These are phyloP conservation scores for Hyaloscypha bicolor DNA, from an alignment of 495 filamentous ascomycete genomes.

Conservation along the genomic window DNA sequence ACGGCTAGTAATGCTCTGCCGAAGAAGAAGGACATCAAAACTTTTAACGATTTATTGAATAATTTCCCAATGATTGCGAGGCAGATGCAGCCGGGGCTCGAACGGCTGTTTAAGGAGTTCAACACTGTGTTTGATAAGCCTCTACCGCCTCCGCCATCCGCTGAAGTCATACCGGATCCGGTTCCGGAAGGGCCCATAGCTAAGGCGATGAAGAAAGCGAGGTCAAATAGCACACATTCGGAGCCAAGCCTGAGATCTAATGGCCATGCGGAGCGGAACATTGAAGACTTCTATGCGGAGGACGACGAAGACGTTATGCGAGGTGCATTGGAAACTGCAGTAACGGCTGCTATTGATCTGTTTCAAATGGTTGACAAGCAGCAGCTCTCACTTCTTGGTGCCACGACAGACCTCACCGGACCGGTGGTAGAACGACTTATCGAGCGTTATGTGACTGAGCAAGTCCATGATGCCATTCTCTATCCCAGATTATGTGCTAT, in stretches of 20 bases:
- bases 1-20: constrained; percentile 42
- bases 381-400: constrained; percentile 86
- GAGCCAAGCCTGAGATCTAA: constrained; percentile 33
- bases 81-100: constrained; percentile 93
- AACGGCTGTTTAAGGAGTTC: constrained; percentile 90
- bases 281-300: constrained; percentile 58
- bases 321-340: constrained; percentile 82
- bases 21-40: constrained; percentile 85
- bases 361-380: constrained; percentile 96
- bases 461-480: constrained; percentile 84
- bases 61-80: constrained; percentile 95
- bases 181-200: constrained; percentile 51
- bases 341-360: constrained; percentile 91
- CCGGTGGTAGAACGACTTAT: constrained; percentile 90
- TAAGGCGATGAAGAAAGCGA: constrained; percentile 50
- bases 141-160: constrained; percentile 74
- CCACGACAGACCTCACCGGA: constrained; percentile 92
- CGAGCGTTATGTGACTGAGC: constrained; percentile 92
- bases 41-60: constrained; percentile 87
- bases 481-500: constrained; percentile 81
- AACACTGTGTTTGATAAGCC: constrained; percentile 82
- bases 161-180: constrained; percentile 53
- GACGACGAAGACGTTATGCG: constrained; percentile 90
- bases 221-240: constrained; percentile 46
- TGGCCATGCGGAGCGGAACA: constrained; percentile 25